Percentiles rank a stretch among this genome's conserved stretches.
phyloP scores from a whole-genome alignment of 1,139 yeast genomes.

The Meyerozyma sp. region DNA sequence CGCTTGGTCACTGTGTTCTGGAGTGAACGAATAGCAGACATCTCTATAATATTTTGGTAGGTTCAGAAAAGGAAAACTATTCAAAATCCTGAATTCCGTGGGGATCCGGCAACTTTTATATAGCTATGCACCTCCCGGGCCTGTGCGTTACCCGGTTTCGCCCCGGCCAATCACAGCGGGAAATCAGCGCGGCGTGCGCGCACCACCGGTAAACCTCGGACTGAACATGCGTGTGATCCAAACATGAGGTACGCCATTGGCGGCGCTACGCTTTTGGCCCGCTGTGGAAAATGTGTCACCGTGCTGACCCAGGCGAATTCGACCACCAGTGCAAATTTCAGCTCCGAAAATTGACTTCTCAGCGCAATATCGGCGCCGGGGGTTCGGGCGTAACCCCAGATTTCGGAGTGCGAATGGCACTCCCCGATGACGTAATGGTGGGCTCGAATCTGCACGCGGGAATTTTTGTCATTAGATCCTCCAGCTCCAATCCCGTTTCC shows the following conservation, averaged over 20 bases:
- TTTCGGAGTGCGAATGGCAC: slow-evolving; percentile 12
- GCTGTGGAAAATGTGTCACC: too few relatives aligned
- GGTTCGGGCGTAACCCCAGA: slow-evolving; percentile 12
- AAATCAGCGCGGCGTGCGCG: not conserved
- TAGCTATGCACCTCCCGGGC: slow-evolving; percentile 1
- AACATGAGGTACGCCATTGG: not conserved
- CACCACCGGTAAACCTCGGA: slow-evolving; percentile 1
- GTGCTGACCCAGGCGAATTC: too few relatives aligned
- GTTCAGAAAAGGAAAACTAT: slow-evolving; percentile 1
- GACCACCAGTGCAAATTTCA: not conserved
- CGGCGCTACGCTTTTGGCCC: not conserved
- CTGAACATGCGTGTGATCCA: not conserved
- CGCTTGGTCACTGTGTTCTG: slow-evolving; percentile 28
- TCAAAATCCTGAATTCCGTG: slow-evolving; percentile 5
- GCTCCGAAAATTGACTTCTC: not conserved
- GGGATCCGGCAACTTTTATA: slow-evolving; percentile 11
- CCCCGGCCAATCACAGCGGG: not conserved
- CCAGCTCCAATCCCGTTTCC: too few relatives aligned
- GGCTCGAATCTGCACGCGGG: too few relatives aligned
- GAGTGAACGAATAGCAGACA: slow-evolving; percentile 37
- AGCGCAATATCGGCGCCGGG: not conserved
- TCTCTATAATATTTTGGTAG: slow-evolving; percentile 8
- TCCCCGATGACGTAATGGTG: slow-evolving; percentile 1
- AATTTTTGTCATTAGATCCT: too few relatives aligned
- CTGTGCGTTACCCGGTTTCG: not conserved